Evolutionary conservation across 2,329 filamentous ascomycete genomes (phyloP).

Genomic region (Xylaria polymorpha): DNA sequence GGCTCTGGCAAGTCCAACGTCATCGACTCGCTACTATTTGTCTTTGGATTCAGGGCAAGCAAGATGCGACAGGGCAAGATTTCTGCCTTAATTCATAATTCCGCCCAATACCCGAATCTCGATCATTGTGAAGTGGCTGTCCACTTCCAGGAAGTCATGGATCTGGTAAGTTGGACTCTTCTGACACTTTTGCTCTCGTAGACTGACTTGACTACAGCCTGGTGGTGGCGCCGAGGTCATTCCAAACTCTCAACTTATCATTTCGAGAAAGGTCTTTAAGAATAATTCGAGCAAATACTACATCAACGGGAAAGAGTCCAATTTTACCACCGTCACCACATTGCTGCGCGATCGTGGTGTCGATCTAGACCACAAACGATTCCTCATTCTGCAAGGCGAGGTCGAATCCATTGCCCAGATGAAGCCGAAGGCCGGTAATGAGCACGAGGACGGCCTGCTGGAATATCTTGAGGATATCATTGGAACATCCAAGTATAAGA

Average conservation of each 20-base stretch:
- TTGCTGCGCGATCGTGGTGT: slow-evolving; percentile 89
- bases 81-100: slow-evolving; percentile 97
- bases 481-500: slow-evolving; percentile 97
- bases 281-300: slow-evolving; percentile 99
- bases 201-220: slow-evolving; percentile 61
- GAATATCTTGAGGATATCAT: slow-evolving; percentile 99
- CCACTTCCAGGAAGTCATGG: slow-evolving; percentile 94
- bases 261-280: slow-evolving; percentile 93
- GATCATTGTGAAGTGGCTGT: slow-evolving; percentile 96
- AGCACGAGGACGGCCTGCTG: slow-evolving; percentile 94
- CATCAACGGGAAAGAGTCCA: slow-evolving; percentile 89
- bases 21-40: slow-evolving; percentile 96
- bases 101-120: slow-evolving; percentile 84
- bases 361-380: slow-evolving; percentile 97
- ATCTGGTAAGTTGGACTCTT: slow-evolving; percentile 65
- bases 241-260: slow-evolving; percentile 84
- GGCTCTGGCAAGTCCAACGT: slow-evolving; percentile 99
- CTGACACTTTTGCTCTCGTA: not conserved
- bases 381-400: slow-evolving; percentile 95
- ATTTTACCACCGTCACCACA: slow-evolving; percentile 90
- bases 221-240: slow-evolving; percentile 80
- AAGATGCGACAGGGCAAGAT: slow-evolving; percentile 99
- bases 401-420: slow-evolving; percentile 99
- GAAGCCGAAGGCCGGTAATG: slow-evolving; percentile 94
- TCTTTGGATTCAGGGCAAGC: slow-evolving; percentile 98